A percentile compares a stretch with the other conserved stretches of the same genome.
These are phyloP conservation scores for Recurvomyces mirabilis DNA, from an alignment of 495 filamentous ascomycete species.

Conservation along the genomic window DNA sequence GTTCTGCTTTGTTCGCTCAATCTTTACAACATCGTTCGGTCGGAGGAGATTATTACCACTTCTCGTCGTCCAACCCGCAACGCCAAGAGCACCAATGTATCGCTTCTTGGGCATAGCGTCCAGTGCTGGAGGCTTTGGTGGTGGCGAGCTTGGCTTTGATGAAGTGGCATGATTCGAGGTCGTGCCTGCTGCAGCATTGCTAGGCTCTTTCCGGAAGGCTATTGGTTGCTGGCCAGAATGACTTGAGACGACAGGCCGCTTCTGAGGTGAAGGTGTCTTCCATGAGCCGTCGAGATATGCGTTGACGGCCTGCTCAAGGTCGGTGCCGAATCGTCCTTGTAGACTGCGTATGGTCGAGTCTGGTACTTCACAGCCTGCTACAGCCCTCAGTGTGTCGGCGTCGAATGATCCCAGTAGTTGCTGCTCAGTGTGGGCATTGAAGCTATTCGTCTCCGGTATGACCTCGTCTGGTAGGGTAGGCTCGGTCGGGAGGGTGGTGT, in stretches of 20 bases:
- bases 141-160: background rate
- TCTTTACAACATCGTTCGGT: constrained; percentile 67
- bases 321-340: constrained; percentile 28
- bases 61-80: constrained; percentile 82
- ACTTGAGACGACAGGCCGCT: background rate
- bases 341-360: constrained; percentile 24
- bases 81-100: constrained; percentile 88
- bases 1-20: constrained; percentile 74
- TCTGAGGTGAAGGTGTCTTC: constrained; percentile 40
- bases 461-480: constrained; percentile 17
- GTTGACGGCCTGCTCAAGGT: constrained; percentile 42
- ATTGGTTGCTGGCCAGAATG: background rate
- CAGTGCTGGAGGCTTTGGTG: constrained; percentile 2
- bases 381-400: constrained; percentile 51
- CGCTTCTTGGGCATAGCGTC: constrained; percentile 46
- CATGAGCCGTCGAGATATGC: constrained; percentile 93
- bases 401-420: no score
- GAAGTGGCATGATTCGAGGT: background rate
- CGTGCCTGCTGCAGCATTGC: constrained; percentile 7
- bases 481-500: constrained; percentile 9
- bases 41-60: constrained; percentile 63
- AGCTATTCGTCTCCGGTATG: constrained; percentile 30
- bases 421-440: no score
- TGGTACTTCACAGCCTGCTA: constrained; percentile 58
- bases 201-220: constrained; percentile 13